A percentile compares a stretch with the other conserved stretches of the same genome.
Evolutionary conservation across 768 basidiomycete species (phyloP).

Genomic region (Amanita molliuscula): DNA sequence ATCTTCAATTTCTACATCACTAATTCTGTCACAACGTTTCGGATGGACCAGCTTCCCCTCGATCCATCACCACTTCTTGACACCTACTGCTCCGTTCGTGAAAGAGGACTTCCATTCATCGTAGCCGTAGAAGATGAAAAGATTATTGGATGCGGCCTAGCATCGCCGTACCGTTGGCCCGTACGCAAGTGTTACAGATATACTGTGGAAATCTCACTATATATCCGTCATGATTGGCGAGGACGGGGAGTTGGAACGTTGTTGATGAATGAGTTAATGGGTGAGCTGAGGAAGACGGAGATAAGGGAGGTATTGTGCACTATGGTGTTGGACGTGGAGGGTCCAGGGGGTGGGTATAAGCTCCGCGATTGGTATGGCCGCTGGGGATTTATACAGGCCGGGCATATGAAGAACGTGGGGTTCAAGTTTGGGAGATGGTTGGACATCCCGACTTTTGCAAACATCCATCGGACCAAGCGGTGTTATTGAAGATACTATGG

Average conservation of each 20-base stretch:
- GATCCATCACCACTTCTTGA: constrained; percentile 6
- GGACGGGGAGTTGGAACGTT: constrained; percentile 9
- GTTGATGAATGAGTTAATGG: constrained; percentile 7
- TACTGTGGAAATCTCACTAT: constrained; percentile 14
- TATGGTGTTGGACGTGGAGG: constrained; percentile 12
- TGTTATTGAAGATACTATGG: too few species aligned
- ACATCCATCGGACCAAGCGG: constrained; percentile 7
- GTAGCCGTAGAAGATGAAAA: neutral
- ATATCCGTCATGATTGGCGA: constrained; percentile 10
- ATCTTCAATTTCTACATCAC: constrained; percentile 15
- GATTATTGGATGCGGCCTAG: constrained; percentile 13
- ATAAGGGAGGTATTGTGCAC: constrained; percentile 11
- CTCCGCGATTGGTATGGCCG: constrained; percentile 14
- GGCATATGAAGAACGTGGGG: constrained; percentile 12
- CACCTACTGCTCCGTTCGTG: neutral
- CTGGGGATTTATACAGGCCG: constrained; percentile 14
- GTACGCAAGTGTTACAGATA: constrained; percentile 13
- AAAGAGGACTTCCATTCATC: neutral
- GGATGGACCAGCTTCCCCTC: constrained; percentile 5
- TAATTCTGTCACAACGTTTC: constrained; percentile 12
- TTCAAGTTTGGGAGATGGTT: constrained; percentile 15
- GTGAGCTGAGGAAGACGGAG: neutral
- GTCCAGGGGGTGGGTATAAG: constrained; percentile 9
- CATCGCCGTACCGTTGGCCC: constrained; percentile 10
- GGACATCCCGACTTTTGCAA: constrained; percentile 13